Conservation (phyloP, 2,329 filamentous ascomycete species). For the Cladophialophora carrionii region DNA sequence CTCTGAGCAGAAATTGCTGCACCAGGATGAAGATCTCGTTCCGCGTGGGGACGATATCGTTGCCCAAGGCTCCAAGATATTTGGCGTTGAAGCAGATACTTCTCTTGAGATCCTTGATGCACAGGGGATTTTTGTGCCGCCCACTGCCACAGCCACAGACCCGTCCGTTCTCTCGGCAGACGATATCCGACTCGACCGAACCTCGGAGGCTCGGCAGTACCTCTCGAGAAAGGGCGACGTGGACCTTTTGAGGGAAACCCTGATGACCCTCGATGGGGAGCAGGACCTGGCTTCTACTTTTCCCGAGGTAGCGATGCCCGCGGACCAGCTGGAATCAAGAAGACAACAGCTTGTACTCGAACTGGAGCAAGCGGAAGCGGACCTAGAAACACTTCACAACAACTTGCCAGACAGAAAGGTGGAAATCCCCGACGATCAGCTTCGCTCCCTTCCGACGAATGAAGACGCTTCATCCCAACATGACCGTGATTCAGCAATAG, state of each 20-base stretch:
- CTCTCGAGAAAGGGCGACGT: slow-evolving; percentile 23
- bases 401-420: slow-evolving; percentile 22
- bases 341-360: neutral
- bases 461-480: neutral
- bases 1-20: slow-evolving; percentile 2
- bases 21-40: slow-evolving; percentile 11
- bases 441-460: neutral
- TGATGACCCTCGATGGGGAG: slow-evolving; percentile 11
- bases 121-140: slow-evolving; percentile 9
- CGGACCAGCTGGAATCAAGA: slow-evolving; percentile 9
- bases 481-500: neutral
- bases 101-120: slow-evolving; percentile 17
- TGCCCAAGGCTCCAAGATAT: slow-evolving; percentile 12
- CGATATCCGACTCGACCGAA: slow-evolving; percentile 18
- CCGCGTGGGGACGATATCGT: slow-evolving; percentile 5
- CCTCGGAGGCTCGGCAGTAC: slow-evolving; percentile 13
- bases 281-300: neutral
- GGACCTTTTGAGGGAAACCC: slow-evolving; percentile 15
- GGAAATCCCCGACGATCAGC: slow-evolving; percentile 14
- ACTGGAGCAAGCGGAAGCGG: slow-evolving; percentile 12
- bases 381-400: slow-evolving; percentile 4
- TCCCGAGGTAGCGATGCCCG: neutral
- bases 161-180: slow-evolving; percentile 10
- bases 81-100: slow-evolving; percentile 9
- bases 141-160: neutral